phyloP scores from a whole-genome alignment of 2,329 filamentous ascomycete species.

The Phialophora macrospora region DNA sequence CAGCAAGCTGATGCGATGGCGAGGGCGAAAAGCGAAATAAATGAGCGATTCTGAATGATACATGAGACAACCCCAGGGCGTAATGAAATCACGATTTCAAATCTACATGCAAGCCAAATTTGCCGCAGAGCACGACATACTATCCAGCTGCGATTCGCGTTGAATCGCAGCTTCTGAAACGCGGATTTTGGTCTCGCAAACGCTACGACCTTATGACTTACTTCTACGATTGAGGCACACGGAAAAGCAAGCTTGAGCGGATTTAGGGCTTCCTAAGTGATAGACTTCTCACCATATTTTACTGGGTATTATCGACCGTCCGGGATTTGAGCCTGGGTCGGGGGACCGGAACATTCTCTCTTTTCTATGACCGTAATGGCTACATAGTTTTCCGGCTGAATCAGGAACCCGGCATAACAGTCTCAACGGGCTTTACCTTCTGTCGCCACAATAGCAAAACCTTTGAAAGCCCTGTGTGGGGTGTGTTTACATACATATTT shows the following conservation, averaged over 20 bases:
- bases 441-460: too few relatives aligned
- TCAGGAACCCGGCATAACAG: background rate
- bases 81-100: constrained; percentile 10
- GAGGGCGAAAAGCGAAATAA: background rate
- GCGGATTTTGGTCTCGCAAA: background rate
- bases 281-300: background rate
- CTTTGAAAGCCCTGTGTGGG: too few relatives aligned
- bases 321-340: background rate
- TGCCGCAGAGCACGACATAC: background rate
- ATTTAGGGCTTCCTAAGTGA: background rate
- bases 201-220: background rate
- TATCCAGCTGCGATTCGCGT: background rate
- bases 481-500: too few relatives aligned
- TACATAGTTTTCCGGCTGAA: background rate
- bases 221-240: background rate
- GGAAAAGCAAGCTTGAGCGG: background rate
- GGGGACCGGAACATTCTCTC: background rate
- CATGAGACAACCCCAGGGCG: constrained; percentile 1
- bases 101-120: background rate
- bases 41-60: background rate
- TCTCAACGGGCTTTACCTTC: too few relatives aligned
- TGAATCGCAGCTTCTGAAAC: background rate
- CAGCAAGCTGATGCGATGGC: background rate
- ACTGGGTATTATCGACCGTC: background rate
- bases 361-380: background rate